Percentiles rank a stretch among this genome's conserved stretches.
Evolutionary conservation across 2,329 filamentous ascomycete species (phyloP).

Genomic region (Xylariales sp.): DNA sequence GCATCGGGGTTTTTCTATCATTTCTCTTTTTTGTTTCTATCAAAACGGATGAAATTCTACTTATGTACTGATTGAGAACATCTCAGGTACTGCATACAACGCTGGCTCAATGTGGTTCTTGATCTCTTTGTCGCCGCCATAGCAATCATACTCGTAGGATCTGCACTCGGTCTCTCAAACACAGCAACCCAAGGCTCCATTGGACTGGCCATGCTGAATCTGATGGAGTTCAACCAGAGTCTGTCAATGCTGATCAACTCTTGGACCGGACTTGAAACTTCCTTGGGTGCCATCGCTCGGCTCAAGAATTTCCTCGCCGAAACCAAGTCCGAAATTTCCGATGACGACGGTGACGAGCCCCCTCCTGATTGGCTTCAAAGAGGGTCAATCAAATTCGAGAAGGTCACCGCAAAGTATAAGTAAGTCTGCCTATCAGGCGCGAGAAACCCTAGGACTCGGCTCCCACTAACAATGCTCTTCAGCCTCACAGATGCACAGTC

Average conservation of each 20-base stretch:
- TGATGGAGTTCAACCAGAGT: slow-evolving; percentile 19
- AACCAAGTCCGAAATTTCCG: background rate
- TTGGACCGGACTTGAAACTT: slow-evolving; percentile 23
- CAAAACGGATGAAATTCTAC: too few species aligned
- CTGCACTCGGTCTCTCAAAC: slow-evolving; percentile 29
- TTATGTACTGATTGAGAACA: too few species aligned
- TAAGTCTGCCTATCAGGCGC: background rate
- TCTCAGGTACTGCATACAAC: slow-evolving; percentile 29
- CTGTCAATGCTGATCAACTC: slow-evolving; percentile 18
- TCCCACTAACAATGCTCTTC: background rate
- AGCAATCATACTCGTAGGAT: slow-evolving; percentile 29
- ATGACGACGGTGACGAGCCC: background rate
- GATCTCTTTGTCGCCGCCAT: slow-evolving; percentile 32
- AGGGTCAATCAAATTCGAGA: background rate
- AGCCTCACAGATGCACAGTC: background rate
- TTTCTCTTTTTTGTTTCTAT: too few species aligned
- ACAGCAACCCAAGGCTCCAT: slow-evolving; percentile 24
- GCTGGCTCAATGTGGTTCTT: slow-evolving; percentile 33
- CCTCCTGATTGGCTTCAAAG: background rate
- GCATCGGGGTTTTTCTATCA: background rate
- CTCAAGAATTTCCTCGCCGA: slow-evolving; percentile 1
- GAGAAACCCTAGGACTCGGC: too few species aligned
- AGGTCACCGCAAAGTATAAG: slow-evolving; percentile 23
- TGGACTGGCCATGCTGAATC: slow-evolving; percentile 27
- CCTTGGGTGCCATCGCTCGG: slow-evolving; percentile 23